Conservation (phyloP, 2,329 filamentous ascomycete genomes). For the Penicillium sp. region DNA sequence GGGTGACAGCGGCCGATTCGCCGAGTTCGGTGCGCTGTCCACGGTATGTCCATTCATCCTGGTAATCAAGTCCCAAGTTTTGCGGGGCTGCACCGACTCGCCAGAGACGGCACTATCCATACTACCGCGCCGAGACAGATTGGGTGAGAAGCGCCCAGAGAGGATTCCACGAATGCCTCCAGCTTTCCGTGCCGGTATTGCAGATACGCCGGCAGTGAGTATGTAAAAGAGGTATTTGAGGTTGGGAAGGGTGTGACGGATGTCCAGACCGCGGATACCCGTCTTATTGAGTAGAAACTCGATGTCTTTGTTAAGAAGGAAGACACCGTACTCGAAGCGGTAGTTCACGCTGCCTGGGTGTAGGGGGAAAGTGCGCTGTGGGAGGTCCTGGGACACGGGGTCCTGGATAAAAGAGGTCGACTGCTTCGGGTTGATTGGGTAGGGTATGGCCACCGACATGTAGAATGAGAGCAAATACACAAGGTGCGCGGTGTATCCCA, state of each 20-base stretch:
- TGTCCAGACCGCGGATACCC: slow-evolving; percentile 76
- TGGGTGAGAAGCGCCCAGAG: slow-evolving; percentile 35
- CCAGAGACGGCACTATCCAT: slow-evolving; percentile 38
- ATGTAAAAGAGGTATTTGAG: slow-evolving; percentile 90
- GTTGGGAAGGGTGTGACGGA: slow-evolving; percentile 87
- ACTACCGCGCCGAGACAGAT: slow-evolving; percentile 38
- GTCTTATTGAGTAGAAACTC: slow-evolving; percentile 64
- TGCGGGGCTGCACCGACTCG: slow-evolving; percentile 28
- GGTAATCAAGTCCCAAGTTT: slow-evolving; percentile 21
- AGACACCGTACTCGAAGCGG: slow-evolving; percentile 93
- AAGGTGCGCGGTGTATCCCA: slow-evolving; percentile 74
- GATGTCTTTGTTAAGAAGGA: slow-evolving; percentile 93
- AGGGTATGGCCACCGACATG: slow-evolving; percentile 71
- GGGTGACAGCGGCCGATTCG: slow-evolving; percentile 17
- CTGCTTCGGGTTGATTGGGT: slow-evolving; percentile 67
- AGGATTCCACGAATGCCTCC: slow-evolving; percentile 51
- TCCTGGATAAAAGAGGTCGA: slow-evolving; percentile 74
- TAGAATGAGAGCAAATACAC: slow-evolving; percentile 76
- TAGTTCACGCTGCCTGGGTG: slow-evolving; percentile 73
- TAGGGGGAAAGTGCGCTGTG: slow-evolving; percentile 72
- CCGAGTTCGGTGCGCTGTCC: slow-evolving; percentile 10
- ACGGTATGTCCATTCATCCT: slow-evolving; percentile 26
- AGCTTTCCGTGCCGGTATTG: slow-evolving; percentile 54
- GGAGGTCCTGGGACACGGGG: slow-evolving; percentile 55
- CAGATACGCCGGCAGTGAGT: slow-evolving; percentile 70